phyloP scores from a whole-genome alignment of 345 rosid genomes.

The Bruguiera parviflora region DNA sequence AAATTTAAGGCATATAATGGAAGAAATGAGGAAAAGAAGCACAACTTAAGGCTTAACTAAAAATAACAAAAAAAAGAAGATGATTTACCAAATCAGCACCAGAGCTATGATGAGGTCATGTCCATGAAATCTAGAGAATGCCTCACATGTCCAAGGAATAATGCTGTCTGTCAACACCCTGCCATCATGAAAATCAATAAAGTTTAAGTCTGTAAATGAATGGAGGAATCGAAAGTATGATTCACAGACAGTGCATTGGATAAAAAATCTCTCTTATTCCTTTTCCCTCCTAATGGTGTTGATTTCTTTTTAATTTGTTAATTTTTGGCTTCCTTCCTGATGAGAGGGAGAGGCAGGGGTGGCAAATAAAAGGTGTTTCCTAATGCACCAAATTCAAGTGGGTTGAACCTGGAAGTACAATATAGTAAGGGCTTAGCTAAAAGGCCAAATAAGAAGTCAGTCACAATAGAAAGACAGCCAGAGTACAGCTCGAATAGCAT shows the following conservation, averaged over 20 bases:
- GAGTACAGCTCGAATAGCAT: no score
- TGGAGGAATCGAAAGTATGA: not conserved
- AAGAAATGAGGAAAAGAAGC: not conserved
- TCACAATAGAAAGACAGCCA: no score
- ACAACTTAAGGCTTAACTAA: not conserved
- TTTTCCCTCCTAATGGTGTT: no score
- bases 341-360: no score
- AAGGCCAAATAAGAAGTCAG: no score
- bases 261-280: not conserved
- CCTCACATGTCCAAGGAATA: constrained; percentile 96
- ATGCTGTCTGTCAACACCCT: constrained; percentile 96
- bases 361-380: no score
- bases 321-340: no score
- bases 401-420: no score
- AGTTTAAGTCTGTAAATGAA: constrained; percentile 1
- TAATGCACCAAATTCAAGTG: no score
- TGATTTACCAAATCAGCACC: constrained; percentile 56
- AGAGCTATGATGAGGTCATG: constrained; percentile 62
- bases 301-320: no score
- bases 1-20: not conserved
- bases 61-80: constrained; percentile 4
- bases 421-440: no score
- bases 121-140: constrained; percentile 81
- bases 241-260: not conserved
- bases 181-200: constrained; percentile 15